phyloP scores from a whole-genome alignment of 2,329 filamentous ascomycete genomes.

The Zopfia rhizophila region DNA sequence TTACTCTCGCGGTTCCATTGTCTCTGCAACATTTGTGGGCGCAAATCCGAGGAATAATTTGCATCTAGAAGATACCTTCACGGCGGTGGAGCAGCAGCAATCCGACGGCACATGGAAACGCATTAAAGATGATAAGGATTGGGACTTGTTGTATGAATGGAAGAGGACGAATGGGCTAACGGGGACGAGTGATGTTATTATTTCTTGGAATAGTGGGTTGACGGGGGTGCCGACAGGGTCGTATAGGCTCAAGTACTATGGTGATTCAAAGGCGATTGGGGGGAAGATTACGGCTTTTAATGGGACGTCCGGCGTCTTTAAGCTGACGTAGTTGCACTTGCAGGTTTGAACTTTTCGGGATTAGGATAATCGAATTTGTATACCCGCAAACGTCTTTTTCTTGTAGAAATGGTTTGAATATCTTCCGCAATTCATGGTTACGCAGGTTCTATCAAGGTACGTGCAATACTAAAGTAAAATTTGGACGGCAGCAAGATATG shows the following conservation, averaged over 20 bases:
- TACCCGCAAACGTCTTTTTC: no score
- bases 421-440: no score
- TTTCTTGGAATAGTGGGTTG: constrained; percentile 79
- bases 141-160: constrained; percentile 86
- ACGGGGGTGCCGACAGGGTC: constrained; percentile 64
- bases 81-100: constrained; percentile 74
- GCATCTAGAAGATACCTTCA: constrained; percentile 79
- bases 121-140: constrained; percentile 80
- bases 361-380: no score
- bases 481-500: no score
- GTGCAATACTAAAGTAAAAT: no score
- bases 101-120: constrained; percentile 67
- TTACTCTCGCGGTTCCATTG: constrained; percentile 70
- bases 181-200: constrained; percentile 79
- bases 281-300: constrained; percentile 71
- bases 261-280: constrained; percentile 76
- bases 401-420: no score
- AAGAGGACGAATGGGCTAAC: constrained; percentile 73
- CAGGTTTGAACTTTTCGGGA: no score
- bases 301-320: constrained; percentile 39
- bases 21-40: constrained; percentile 78
- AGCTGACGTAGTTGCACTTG: constrained; percentile 19
- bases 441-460: no score
- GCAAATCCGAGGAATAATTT: constrained; percentile 93
- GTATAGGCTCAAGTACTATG: constrained; percentile 85